Conservation (phyloP, 2,329 filamentous ascomycete genomes). For the Berkeleyomyces basicola region DNA sequence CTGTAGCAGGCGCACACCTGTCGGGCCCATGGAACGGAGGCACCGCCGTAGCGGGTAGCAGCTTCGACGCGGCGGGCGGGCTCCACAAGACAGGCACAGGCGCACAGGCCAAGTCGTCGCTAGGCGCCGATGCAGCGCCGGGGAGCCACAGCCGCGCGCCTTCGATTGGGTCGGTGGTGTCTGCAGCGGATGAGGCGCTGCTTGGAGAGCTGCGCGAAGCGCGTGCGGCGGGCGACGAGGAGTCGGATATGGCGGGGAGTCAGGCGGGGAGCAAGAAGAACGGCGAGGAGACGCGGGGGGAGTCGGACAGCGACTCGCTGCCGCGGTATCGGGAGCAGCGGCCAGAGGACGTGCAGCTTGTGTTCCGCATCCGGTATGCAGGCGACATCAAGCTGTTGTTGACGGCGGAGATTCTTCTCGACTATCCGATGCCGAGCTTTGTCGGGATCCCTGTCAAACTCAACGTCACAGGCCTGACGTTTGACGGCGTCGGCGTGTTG, state of each 20-base stretch:
- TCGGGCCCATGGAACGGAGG: conserved; percentile 14
- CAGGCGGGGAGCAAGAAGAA: conserved; percentile 15
- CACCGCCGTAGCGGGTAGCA: not conserved
- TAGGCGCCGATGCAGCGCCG: not conserved
- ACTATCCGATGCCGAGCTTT: conserved; percentile 97
- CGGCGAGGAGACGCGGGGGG: conserved; percentile 15
- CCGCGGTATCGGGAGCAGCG: conserved; percentile 52
- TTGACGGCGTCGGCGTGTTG: conserved; percentile 85
- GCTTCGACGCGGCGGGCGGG: not conserved
- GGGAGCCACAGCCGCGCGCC: conserved; percentile 6
- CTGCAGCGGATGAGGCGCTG: conserved; percentile 27
- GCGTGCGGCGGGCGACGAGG: conserved; percentile 20
- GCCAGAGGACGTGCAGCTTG: conserved; percentile 78
- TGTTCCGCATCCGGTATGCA: conserved; percentile 77
- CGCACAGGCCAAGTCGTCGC: conserved; percentile 4
- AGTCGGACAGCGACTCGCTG: conserved; percentile 13
- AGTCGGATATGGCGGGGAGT: conserved; percentile 17
- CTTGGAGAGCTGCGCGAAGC: conserved; percentile 17
- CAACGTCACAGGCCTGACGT: conserved; percentile 86
- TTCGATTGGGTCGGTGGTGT: conserved; percentile 6
- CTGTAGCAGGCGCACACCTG: conserved; percentile 50
- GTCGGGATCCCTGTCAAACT: conserved; percentile 88
- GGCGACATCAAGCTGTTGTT: conserved; percentile 77
- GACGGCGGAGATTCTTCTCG: conserved; percentile 86
- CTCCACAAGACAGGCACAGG: not conserved